Evolutionary conservation across 1,139 yeast genomes (phyloP).

Genomic region (Groenewaldozyma sp.): DNA sequence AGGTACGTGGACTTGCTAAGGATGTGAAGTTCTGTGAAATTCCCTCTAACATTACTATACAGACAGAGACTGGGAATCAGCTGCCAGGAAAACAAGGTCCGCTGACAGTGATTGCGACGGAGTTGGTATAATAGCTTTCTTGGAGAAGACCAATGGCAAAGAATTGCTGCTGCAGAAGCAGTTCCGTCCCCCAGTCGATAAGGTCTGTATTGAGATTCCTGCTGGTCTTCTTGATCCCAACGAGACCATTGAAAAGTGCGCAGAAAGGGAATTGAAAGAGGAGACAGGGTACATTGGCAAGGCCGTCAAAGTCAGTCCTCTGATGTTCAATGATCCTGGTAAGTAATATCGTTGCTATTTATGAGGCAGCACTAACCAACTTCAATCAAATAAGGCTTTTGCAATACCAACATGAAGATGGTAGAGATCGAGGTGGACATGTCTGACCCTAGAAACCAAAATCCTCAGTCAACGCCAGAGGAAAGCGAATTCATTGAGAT

Average conservation of each 20-base stretch:
- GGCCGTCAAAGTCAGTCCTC: conserved; percentile 43
- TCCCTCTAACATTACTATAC: too few relatives aligned
- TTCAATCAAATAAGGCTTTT: too few relatives aligned
- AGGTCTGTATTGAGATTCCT: conserved; percentile 85
- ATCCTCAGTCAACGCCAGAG: conserved; percentile 69
- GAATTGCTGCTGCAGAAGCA: conserved; percentile 74
- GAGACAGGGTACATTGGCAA: conserved; percentile 86
- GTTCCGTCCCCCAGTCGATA: conserved; percentile 84
- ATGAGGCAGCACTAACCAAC: background rate
- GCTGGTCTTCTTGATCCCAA: conserved; percentile 89
- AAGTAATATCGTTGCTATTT: background rate
- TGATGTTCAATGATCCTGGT: conserved; percentile 70
- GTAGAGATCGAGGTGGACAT: conserved; percentile 76
- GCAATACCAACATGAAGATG: conserved; percentile 77
- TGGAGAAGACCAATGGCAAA: conserved; percentile 43
- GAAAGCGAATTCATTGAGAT: conserved; percentile 86
- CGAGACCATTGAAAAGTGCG: conserved; percentile 70
- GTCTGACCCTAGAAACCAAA: conserved; percentile 48
- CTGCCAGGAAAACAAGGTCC: conserved; percentile 72
- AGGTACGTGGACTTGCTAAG: conserved; percentile 42
- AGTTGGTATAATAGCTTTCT: conserved; percentile 73
- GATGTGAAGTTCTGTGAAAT: conserved; percentile 35
- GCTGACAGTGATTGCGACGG: conserved; percentile 66
- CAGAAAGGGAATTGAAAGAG: conserved; percentile 76
- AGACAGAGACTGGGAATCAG: conserved; percentile 81